Evolutionary conservation across 257 asterid genomes (phyloP), one percentile per base, ranked within the genome.

Genomic region (Mitragyna speciosa): DNA sequence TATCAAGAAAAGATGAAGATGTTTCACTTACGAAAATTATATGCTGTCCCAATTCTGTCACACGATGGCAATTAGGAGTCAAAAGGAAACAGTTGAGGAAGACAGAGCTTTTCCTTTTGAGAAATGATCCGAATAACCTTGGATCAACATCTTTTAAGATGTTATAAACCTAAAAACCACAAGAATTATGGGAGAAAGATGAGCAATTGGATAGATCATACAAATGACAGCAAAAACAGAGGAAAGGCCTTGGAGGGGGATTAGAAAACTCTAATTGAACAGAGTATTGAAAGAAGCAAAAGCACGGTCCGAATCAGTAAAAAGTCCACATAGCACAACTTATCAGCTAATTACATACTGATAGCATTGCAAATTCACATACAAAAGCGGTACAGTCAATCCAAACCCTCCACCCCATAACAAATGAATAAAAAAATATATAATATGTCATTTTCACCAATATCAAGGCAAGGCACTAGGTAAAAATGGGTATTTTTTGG

Each of bases 61-160:
- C 91, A 12, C 99, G 97, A 74, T 91, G 92, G 82, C 92, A 83
- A 84, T 96, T 96, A 56, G 99, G 99, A 73, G 98, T 92, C 84
- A 96, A 92, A 33, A 96, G 94, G 83, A 93, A 73, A 78, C 85
- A 81, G 86, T 90, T 89, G 56, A 92, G 90, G 79, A 96, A 92
- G 82, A 94, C 89, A 20, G 87, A 82, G 70, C 80, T 90, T 78
- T 88, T 94, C 85, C 89, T 76, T 83, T 76, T 89, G 79, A 87
- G 81, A 77, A 84, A 74, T 70, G 81, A 79, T 81, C 88, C 90
- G 80, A 92, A 82, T 78, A 81, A 73, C 65, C 33, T 75, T 33
- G 92, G 87, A 73, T 88, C 81, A 64, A 90, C 94, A 81, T 92
- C 97, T 82, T 91, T 92, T 85, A 96, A 74, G 75, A 96, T 89